Percentiles rank a stretch among this genome's conserved stretches.
Evolutionary conservation across 176 grass and related monocot genomes (phyloP).

Genomic region (Carex littledalei): DNA sequence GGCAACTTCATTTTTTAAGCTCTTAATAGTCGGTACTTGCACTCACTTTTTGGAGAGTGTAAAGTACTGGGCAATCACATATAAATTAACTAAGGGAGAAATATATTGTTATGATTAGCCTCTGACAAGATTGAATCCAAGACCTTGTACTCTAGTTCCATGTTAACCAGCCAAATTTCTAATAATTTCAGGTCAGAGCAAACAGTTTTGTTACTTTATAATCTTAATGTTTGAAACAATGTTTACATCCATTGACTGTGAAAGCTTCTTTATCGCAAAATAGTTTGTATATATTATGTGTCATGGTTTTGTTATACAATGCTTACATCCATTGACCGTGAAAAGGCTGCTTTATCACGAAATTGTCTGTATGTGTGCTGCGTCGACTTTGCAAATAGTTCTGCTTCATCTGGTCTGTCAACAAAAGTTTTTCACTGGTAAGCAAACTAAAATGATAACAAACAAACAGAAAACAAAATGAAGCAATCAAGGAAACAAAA

Average conservation of each 20-base stretch:
- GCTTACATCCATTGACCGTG: conserved; percentile 86
- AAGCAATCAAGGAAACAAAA: neutral
- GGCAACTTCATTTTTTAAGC: neutral
- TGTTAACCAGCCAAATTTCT: neutral
- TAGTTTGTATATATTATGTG: conserved; percentile 42
- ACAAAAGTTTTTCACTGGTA: conserved; percentile 21
- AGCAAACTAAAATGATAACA: conserved; percentile 4
- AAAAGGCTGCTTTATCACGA: conserved; percentile 93
- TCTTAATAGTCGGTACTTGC: neutral
- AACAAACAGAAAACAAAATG: conserved; percentile 11
- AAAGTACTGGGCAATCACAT: neutral
- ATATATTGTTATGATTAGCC: conserved; percentile 16
- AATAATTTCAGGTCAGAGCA: neutral
- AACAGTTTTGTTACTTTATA: neutral
- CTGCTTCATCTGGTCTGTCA: conserved; percentile 74
- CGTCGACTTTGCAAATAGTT: conserved; percentile 71
- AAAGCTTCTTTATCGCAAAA: conserved; percentile 84
- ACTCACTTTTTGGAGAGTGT: neutral
- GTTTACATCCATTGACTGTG: conserved; percentile 69
- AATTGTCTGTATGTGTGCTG: conserved; percentile 72
- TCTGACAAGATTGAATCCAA: neutral
- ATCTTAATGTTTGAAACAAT: neutral
- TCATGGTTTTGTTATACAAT: neutral
- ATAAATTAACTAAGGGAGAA: conserved; percentile 24
- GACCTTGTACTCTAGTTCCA: neutral